Base-by-base conservation (phyloP, 2,329 filamentous ascomycete species). In the Colletotrichum sp. region DNA sequence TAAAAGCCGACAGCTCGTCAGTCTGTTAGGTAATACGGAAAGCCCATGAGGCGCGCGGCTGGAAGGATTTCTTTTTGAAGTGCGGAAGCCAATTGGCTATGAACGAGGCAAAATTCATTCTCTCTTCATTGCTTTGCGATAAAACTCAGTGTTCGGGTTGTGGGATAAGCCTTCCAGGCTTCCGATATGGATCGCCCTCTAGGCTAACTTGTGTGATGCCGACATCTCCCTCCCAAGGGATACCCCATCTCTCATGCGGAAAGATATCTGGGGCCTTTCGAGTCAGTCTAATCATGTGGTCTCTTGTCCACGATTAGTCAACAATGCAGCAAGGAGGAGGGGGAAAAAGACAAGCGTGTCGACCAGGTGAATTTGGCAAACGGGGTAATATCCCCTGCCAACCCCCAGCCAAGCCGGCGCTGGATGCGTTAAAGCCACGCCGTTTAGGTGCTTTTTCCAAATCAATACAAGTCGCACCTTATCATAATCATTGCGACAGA, bases 401-500 rank as follows among this genome's bases (percentile, higher is more conserved):
- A 18, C 0, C 36, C 36, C 36, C 8, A 18, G 3, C 5, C 36
- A 18, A 43, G 36, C 8, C 2, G 5, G 8, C 3, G 8, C 16
- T 43, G 36, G 36, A 43, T 6, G 0, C 1, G 36, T 43, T n/a
- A 43, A 43, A 18, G 36, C 32, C 32, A 30, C 30, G 30, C 9
- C 30, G 30, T 30, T 30, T 30, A 10, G 30, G 30, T 30, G 9
- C 30, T 30, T 30, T 10, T 30, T 30, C 30, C 30, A 34, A 43
- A 18, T 18, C 2, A 43, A n/a, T 43, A 43, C 5, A 43, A 43
- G 16, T n/a, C 38, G 9, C 38, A 48, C 6, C 18, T n/a, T 6
- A 6, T 43, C 1, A 18, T 10, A 1, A n/a, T 43, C 0, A n/a
- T 2, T n/a, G 38, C 38, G 16, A 1, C 38, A n/a, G 2, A 43